Evolutionary conservation across 2,329 filamentous ascomycete species (phyloP).

Genomic region (Intubia oerlemansii): DNA sequence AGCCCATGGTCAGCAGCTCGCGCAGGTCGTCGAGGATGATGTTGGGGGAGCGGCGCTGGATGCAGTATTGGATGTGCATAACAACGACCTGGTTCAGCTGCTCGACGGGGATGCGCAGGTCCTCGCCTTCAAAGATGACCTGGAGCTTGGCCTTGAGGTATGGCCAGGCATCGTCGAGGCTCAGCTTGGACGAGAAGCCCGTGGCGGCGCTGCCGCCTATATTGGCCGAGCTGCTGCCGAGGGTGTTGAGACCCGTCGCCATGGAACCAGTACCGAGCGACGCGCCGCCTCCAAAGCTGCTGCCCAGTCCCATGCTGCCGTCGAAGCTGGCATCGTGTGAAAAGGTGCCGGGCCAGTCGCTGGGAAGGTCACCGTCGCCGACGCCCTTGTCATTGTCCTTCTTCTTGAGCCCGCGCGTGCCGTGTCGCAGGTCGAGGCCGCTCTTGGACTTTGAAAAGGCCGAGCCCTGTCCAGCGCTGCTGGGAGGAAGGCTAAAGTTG

Average conservation of each 20-base stretch:
- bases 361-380: conserved; percentile 16
- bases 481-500: conserved; percentile 55
- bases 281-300: conserved; percentile 22
- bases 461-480: conserved; percentile 44
- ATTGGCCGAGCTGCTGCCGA: conserved; percentile 20
- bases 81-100: conserved; percentile 66
- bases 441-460: conserved; percentile 66
- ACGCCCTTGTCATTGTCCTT: conserved; percentile 49
- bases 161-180: conserved; percentile 63
- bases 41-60: conserved; percentile 49
- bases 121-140: conserved; percentile 63
- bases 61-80: conserved; percentile 57
- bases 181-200: conserved; percentile 50
- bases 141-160: conserved; percentile 56
- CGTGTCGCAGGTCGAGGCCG: conserved; percentile 58
- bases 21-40: conserved; percentile 55
- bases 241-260: conserved; percentile 15
- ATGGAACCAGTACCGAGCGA: conserved; percentile 15
- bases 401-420: conserved; percentile 53
- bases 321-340: conserved; percentile 7
- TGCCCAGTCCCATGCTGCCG: conserved; percentile 20
- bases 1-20: conserved; percentile 61
- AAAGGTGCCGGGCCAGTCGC: conserved; percentile 29
- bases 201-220: conserved; percentile 35
- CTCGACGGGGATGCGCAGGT: conserved; percentile 58